Evolutionary conservation across 2,329 filamentous ascomycete genomes (phyloP).

Genomic region (Cytospora paraplurivora): DNA sequence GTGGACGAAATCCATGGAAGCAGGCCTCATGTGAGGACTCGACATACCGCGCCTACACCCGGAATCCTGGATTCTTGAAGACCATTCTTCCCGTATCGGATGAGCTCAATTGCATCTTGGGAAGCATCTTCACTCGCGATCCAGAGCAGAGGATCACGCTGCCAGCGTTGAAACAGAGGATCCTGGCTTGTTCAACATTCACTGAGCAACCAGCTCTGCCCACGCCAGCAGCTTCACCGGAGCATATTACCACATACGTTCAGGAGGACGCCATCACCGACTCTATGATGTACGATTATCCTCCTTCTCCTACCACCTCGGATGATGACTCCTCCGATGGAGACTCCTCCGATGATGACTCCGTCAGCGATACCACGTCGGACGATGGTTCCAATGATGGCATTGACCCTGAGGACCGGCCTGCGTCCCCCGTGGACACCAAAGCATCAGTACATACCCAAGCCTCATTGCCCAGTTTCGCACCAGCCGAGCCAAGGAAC

Average conservation of each 20-base stretch:
- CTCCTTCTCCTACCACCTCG: conserved; percentile 54
- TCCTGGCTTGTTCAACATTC: conserved; percentile 78
- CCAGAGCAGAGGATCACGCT: conserved; percentile 82
- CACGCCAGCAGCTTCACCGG: conserved; percentile 46
- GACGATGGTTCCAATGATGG: conserved; percentile 60
- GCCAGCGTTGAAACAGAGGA: conserved; percentile 74
- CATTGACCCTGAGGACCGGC: conserved; percentile 48
- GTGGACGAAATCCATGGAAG: conserved; percentile 98
- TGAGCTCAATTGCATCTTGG: conserved; percentile 85
- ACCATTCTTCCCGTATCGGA: conserved; percentile 89
- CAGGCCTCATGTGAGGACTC: conserved; percentile 90
- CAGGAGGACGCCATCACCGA: conserved; percentile 48
- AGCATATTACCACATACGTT: conserved; percentile 43
- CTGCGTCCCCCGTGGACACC: conserved; percentile 8
- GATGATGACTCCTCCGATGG: conserved; percentile 33
- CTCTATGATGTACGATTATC: conserved; percentile 47
- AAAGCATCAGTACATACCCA: neutral
- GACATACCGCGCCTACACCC: conserved; percentile 88
- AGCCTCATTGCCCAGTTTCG: conserved; percentile 42
- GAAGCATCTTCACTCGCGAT: conserved; percentile 83
- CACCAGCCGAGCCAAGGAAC: conserved; percentile 49
- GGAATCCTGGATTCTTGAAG: conserved; percentile 84
- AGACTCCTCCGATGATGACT: conserved; percentile 42
- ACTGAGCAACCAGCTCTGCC: conserved; percentile 38
- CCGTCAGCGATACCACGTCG: conserved; percentile 46